Evolutionary conservation across 768 basidiomycete species (phyloP), one percentile per base, ranked within the genome.

Genomic region (Termitomyces sp.): DNA sequence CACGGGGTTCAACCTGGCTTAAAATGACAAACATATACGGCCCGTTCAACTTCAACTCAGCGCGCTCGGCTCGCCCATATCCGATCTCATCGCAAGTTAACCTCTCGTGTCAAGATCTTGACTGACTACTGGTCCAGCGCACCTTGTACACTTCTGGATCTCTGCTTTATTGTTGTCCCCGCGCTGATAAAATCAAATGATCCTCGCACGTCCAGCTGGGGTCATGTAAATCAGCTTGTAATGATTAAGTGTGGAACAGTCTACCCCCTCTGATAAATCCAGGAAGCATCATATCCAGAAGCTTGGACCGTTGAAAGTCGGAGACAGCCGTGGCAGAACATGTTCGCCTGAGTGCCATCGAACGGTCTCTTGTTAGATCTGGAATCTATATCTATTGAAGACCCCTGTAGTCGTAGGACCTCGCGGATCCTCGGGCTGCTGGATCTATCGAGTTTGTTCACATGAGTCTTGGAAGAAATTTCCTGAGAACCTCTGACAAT

Each of bases 21-120:
- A 20, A 30, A 18, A 24, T 58, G 52, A 50, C 51, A 62, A 28
- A 24, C 51, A 22, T 56, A 26, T 5, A 38, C 22, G 46, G 56
- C 42, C 49, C 40, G 35, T 45, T 26, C 43, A 20, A 30, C 40
- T 32, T 16, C 26, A n/a, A 40, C 38, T 6, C 49, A 58, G 49
- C 32, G 44, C 47, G 30, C 35, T 45, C 40, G 36, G 13, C 43
- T 54, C 22, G 7, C n/a, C 59, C 53, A 57, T 48, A 57, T 51
- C n/a, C 61, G 60, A 62, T 64, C 63, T 59, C 56, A 40, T 62
- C 60, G 60, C 61, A 42, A 47, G 7, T 30, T 52, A 22, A 53
- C 50, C 43, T 22, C 36, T n/a, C 26, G 20, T 54, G 12, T 48
- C 6, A 47, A 18, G 49, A 32, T 57, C 30, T 6, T 44, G 22